Evolutionary conservation across 768 basidiomycete genomes (phyloP).

Genomic region (Pleurotus platypus): DNA sequence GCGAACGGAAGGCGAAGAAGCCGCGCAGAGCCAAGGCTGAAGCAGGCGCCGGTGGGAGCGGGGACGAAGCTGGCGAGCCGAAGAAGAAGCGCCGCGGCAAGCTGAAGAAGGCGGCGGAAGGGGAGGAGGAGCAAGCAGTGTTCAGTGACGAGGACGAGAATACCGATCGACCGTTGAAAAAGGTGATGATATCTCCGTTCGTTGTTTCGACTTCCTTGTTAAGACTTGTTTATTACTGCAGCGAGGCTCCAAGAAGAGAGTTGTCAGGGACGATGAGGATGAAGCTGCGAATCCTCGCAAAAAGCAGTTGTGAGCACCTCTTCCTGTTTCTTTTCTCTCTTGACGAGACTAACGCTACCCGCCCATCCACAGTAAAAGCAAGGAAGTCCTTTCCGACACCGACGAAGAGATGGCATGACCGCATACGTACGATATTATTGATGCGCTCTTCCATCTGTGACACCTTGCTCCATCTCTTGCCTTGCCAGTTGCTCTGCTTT

Average conservation of each 20-base stretch:
- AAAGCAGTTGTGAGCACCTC: conserved; percentile 65
- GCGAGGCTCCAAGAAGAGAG: conserved; percentile 65
- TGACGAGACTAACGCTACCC: conserved; percentile 1
- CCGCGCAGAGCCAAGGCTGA: conserved; percentile 49
- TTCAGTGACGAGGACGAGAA: conserved; percentile 70
- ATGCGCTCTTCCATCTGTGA: no score
- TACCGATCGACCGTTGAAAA: conserved; percentile 60
- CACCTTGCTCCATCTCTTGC: conserved; percentile 4
- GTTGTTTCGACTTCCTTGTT: conserved; percentile 14
- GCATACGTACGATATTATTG: neutral
- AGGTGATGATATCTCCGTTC: conserved; percentile 38
- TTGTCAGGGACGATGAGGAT: conserved; percentile 78
- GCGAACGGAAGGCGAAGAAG: conserved; percentile 61
- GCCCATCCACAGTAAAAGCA: conserved; percentile 66
- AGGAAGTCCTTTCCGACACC: conserved; percentile 82
- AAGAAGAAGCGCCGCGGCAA: conserved; percentile 75
- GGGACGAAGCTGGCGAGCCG: conserved; percentile 59
- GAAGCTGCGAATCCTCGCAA: conserved; percentile 58
- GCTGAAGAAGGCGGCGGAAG: conserved; percentile 57
- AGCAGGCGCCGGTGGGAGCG: conserved; percentile 23
- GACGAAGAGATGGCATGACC: conserved; percentile 76
- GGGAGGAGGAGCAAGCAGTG: conserved; percentile 59
- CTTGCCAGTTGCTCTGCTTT: neutral
- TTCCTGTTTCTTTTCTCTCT: neutral
- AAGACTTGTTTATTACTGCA: conserved; percentile 14